Evolutionary conservation across 805 yeast species (phyloP).

Genomic region (Kazachstania bromeliacearum): DNA sequence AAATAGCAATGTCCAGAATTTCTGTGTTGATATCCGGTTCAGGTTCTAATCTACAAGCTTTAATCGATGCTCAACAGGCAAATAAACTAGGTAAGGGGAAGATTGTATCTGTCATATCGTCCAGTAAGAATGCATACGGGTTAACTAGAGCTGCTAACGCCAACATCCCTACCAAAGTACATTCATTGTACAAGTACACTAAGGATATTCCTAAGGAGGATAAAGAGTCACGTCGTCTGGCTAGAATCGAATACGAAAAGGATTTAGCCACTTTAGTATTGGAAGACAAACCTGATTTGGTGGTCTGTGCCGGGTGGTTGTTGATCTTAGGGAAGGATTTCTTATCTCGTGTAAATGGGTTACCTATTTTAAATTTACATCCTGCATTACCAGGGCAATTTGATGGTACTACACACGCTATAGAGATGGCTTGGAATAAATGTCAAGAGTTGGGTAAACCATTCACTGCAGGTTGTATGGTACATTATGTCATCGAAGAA

Average conservation of each 20-base stretch:
- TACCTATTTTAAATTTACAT: slow-evolving; percentile 85
- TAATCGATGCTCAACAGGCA: slow-evolving; percentile 59
- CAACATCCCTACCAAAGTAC: slow-evolving; percentile 61
- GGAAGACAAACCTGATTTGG: slow-evolving; percentile 61
- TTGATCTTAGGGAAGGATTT: slow-evolving; percentile 75
- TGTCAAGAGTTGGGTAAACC: slow-evolving; percentile 62
- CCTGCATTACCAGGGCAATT: slow-evolving; percentile 97
- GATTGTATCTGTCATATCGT: slow-evolving; percentile 75
- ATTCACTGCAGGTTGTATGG: slow-evolving; percentile 87
- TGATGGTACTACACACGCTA: slow-evolving; percentile 89
- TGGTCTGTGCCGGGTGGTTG: slow-evolving; percentile 99
- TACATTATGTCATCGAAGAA: slow-evolving; percentile 90
- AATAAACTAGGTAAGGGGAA: slow-evolving; percentile 36
- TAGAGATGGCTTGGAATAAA: slow-evolving; percentile 91
- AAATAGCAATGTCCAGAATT: slow-evolving; percentile 20
- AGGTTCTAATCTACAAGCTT: slow-evolving; percentile 92
- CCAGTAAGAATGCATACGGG: slow-evolving; percentile 81
- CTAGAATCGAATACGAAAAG: slow-evolving; percentile 62
- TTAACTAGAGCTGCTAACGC: slow-evolving; percentile 65
- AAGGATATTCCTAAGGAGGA: slow-evolving; percentile 65
- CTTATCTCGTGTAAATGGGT: slow-evolving; percentile 46
- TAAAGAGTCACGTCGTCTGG: slow-evolving; percentile 43
- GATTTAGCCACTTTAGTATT: slow-evolving; percentile 69
- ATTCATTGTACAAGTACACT: slow-evolving; percentile 64
- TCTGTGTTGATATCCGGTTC: slow-evolving; percentile 84